Conservation (phyloP, 2,329 filamentous ascomycete genomes). For the Gremmenia infestans region DNA sequence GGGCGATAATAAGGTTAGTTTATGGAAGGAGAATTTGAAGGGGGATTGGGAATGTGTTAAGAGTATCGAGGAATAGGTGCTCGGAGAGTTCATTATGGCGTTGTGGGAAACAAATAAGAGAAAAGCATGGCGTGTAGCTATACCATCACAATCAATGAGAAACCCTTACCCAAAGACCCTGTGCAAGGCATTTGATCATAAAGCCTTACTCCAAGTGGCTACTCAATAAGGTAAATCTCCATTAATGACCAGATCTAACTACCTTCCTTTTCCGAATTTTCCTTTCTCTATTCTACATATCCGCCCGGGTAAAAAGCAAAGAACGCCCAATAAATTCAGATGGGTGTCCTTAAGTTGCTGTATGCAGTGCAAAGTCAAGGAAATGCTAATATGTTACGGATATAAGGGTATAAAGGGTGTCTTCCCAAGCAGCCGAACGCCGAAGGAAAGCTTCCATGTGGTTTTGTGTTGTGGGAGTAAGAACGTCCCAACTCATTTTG, state of each 20-base stretch:
- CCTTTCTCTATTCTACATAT: background rate
- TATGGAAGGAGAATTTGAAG: constrained; percentile 98
- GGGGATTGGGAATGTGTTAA: constrained; percentile 98
- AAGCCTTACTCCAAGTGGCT: background rate
- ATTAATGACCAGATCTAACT: background rate
- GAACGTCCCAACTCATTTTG: background rate
- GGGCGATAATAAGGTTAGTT: constrained; percentile 90
- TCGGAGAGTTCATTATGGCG: background rate
- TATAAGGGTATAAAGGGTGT: background rate
- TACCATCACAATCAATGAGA: constrained; percentile 7
- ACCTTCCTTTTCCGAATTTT: background rate
- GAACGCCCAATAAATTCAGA: background rate
- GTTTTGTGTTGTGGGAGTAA: background rate
- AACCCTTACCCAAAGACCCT: constrained; percentile 6
- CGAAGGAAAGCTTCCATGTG: background rate
- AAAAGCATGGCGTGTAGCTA: constrained; percentile 24
- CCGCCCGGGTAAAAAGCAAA: background rate
- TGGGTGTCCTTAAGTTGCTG: background rate
- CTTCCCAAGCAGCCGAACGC: background rate
- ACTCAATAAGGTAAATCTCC: background rate
- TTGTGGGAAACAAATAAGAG: constrained; percentile 9
- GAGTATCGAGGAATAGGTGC: constrained; percentile 77
- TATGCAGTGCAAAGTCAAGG: background rate
- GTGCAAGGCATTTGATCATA: constrained; percentile 15
- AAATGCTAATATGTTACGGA: background rate